Evolutionary conservation across 257 asterid genomes (phyloP).

Genomic region (Nicotiana undulata): DNA sequence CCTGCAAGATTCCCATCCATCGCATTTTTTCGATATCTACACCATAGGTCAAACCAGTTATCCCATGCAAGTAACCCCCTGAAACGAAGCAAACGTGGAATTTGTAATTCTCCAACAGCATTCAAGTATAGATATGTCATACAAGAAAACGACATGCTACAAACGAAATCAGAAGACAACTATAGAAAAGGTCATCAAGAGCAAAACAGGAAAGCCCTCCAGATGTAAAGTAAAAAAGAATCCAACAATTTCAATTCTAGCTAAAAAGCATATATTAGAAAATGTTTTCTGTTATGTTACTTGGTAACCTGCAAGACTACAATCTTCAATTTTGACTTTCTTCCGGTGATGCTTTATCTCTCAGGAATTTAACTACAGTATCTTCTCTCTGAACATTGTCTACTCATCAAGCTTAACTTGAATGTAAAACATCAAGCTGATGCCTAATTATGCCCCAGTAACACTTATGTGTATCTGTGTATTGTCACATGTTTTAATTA

Average conservation of each 20-base stretch:
- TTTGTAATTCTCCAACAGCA: conserved; percentile 6
- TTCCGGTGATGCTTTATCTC: not conserved
- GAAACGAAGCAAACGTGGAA: conserved; percentile 22
- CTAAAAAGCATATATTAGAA: not conserved
- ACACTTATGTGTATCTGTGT: no score
- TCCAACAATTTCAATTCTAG: not conserved
- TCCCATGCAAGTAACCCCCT: conserved; percentile 93
- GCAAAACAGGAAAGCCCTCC: not conserved
- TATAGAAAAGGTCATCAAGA: not conserved
- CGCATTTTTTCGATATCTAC: conserved; percentile 69
- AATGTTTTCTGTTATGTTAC: not conserved
- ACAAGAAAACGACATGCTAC: not conserved
- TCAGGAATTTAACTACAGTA: not conserved
- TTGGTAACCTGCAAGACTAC: not conserved
- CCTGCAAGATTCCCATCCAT: conserved; percentile 84
- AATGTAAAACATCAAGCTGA: not conserved
- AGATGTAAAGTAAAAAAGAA: not conserved
- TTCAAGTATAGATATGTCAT: conserved; percentile 8
- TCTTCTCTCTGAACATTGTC: not conserved
- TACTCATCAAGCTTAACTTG: not conserved
- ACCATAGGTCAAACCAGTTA: conserved; percentile 74
- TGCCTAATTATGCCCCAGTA: no score
- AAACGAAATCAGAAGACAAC: not conserved
- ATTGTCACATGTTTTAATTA: not conserved
- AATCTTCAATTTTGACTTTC: not conserved